A percentile compares a stretch with the other conserved stretches of the same genome.
Conservation (phyloP, 2,329 filamentous ascomycete genomes). For the Fusarium sublunatum region DNA sequence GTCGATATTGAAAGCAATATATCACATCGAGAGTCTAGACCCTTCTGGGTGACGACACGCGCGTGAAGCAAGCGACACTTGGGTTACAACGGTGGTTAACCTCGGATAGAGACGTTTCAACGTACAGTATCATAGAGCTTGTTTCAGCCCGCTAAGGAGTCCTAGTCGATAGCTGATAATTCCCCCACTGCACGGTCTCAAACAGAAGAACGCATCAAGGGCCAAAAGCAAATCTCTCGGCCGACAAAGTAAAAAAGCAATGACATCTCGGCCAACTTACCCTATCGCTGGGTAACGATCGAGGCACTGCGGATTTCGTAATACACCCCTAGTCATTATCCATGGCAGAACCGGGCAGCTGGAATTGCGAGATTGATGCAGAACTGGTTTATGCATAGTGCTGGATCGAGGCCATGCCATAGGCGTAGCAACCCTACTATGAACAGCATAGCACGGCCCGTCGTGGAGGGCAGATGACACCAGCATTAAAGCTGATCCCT, state of each 20-base stretch:
- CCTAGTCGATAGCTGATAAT: neutral
- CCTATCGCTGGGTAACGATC: constrained; percentile 15
- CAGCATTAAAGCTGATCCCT: neutral
- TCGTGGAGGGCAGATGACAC: neutral
- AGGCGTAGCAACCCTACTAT: neutral
- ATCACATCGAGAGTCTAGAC: neutral
- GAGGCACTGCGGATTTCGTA: neutral
- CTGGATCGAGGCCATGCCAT: constrained; percentile 4
- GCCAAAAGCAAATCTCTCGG: neutral
- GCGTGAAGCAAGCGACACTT: constrained; percentile 17
- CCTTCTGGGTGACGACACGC: neutral
- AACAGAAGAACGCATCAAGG: neutral
- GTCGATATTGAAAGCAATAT: neutral
- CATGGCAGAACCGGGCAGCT: constrained; percentile 35
- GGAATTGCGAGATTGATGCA: constrained; percentile 34
- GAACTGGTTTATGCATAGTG: constrained; percentile 9
- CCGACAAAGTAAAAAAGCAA: neutral
- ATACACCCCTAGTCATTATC: constrained; percentile 12
- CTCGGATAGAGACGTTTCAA: neutral
- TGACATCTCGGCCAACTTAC: neutral
- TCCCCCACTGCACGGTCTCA: neutral
- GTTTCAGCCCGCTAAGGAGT: constrained; percentile 15
- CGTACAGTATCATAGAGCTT: neutral
- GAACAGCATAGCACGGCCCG: constrained; percentile 1
- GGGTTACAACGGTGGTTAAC: constrained; percentile 12